Conservation (phyloP, 805 yeast species). For the Phaffomyces antillensis region DNA sequence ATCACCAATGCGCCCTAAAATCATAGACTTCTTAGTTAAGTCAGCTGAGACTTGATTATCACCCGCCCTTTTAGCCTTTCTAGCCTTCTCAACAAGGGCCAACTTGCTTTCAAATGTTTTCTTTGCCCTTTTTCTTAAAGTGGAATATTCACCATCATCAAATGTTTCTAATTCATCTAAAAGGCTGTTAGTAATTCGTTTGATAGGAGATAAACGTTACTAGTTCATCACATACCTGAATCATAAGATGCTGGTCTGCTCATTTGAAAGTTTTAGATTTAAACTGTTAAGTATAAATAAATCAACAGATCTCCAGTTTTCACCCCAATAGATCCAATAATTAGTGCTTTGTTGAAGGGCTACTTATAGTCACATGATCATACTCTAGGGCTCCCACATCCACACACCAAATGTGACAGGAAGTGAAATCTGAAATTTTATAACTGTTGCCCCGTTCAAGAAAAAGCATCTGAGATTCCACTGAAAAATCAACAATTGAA, state of each 20-base stretch:
- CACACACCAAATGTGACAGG: too few relatives aligned
- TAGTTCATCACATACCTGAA: not conserved
- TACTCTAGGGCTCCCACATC: not conserved
- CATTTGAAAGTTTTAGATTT: too few relatives aligned
- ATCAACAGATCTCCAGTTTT: too few relatives aligned
- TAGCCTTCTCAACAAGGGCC: conserved; percentile 56
- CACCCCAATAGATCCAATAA: too few relatives aligned
- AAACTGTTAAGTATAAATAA: too few relatives aligned
- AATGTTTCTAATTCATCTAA: not conserved
- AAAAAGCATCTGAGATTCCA: too few relatives aligned
- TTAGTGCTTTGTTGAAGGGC: not conserved
- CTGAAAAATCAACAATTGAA: too few relatives aligned
- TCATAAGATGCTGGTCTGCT: too few relatives aligned
- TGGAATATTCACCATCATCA: conserved; percentile 39
- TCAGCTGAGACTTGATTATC: conserved; percentile 69
- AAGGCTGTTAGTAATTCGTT: too few relatives aligned
- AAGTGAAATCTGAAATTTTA: too few relatives aligned
- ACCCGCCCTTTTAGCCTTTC: conserved; percentile 68
- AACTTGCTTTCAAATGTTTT: conserved; percentile 39
- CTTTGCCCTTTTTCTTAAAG: conserved; percentile 60
- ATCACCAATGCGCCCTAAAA: conserved; percentile 54
- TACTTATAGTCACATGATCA: not conserved
- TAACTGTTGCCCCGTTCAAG: too few relatives aligned
- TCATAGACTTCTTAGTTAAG: conserved; percentile 56
- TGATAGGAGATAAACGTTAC: too few relatives aligned